Conservation (phyloP, 306 rosid species). For the Cicer bijugum region DNA sequence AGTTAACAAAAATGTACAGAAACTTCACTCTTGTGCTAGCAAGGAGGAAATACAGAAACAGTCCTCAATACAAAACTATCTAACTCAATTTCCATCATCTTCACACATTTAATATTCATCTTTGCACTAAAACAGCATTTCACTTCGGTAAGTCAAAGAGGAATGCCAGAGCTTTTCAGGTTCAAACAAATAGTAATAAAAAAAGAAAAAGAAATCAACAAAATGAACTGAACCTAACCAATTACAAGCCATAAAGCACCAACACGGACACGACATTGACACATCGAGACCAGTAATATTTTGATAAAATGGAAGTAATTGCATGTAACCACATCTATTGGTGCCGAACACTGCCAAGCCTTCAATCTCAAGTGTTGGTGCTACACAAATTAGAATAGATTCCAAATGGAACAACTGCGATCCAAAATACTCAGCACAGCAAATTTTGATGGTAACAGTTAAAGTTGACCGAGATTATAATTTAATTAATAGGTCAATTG, state of each 20-base stretch:
- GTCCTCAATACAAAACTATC: neutral
- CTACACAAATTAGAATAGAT: too few species aligned
- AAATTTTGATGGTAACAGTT: neutral
- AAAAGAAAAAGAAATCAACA: neutral
- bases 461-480: neutral
- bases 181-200: neutral
- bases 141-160: conserved; percentile 35
- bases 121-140: conserved; percentile 15
- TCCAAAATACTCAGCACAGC: conserved; percentile 41
- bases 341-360: too few species aligned
- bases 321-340: too few species aligned
- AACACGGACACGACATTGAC: too few species aligned
- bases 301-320: too few species aligned
- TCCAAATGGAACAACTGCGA: neutral
- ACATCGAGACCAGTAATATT: too few species aligned
- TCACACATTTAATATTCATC: neutral
- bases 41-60: conserved; percentile 20
- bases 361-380: too few species aligned
- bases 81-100: neutral
- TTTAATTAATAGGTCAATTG: neutral
- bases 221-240: conserved; percentile 38
- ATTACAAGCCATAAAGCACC: neutral
- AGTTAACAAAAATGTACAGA: conserved; percentile 15
- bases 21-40: conserved; percentile 5
- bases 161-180: conserved; percentile 37